These are phyloP conservation scores for Syzygium jambos DNA, from an alignment of 345 rosid genomes.

Conservation along the genomic window DNA sequence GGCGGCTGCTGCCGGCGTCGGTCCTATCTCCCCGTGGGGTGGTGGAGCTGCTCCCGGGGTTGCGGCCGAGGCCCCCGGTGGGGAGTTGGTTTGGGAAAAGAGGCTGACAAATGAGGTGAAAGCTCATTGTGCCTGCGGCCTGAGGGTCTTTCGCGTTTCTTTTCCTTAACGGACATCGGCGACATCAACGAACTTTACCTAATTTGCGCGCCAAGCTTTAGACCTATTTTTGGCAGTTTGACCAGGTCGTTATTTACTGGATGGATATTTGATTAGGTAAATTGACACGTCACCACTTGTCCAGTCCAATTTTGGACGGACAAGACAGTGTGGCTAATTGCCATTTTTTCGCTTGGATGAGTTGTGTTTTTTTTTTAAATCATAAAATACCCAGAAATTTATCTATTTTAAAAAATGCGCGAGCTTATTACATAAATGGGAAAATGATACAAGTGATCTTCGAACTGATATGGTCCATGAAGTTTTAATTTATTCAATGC, in stretches of 20 bases:
- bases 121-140: neutral
- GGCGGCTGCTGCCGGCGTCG: neutral
- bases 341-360: no score
- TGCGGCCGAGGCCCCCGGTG: neutral
- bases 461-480: no score
- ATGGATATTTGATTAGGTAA: neutral
- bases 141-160: neutral
- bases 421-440: no score
- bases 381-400: no score
- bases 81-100: neutral
- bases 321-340: neutral
- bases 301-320: neutral
- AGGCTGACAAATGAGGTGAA: neutral
- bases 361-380: no score
- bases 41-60: neutral
- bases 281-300: neutral
- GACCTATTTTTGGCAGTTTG: neutral
- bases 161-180: neutral
- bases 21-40: neutral
- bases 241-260: neutral
- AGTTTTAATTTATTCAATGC: no score
- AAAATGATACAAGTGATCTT: no score
- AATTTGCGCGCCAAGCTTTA: neutral
- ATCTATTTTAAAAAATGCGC: no score
- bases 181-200: neutral